A percentile compares a stretch with the other conserved stretches of the same genome.
Conservation (phyloP, 2,329 filamentous ascomycete genomes). For the Pseudocercospora fijiensis region DNA sequence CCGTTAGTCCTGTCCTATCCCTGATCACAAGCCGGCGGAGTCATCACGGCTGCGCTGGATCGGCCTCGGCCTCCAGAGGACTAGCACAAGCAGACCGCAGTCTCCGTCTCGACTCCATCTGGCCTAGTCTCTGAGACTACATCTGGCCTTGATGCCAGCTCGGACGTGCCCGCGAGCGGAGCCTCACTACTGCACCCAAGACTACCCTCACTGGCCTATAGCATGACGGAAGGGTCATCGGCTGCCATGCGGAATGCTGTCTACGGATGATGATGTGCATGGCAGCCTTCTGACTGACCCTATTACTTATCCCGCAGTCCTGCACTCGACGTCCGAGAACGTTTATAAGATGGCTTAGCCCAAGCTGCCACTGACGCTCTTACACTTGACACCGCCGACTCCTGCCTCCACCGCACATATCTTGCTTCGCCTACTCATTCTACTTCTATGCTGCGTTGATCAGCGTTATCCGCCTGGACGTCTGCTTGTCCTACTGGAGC, state of each 20-base stretch:
- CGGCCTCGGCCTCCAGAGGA: conserved; percentile 8
- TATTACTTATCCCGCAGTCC: background rate
- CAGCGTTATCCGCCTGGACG: background rate
- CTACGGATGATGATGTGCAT: conserved; percentile 15
- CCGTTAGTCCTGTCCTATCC: background rate
- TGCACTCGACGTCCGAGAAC: background rate
- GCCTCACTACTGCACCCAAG: conserved; percentile 11
- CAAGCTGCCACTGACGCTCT: background rate
- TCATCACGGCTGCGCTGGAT: conserved; percentile 11
- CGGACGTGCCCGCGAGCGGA: conserved; percentile 10
- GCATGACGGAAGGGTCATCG: conserved; percentile 1
- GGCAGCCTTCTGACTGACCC: conserved; percentile 9
- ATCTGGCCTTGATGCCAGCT: conserved; percentile 3
- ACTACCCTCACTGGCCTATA: conserved; percentile 10
- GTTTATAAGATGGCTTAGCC: conserved; percentile 8
- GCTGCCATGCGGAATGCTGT: conserved; percentile 10
- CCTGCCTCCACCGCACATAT: conserved; percentile 2
- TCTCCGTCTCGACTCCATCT: background rate
- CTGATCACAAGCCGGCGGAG: conserved; percentile 13
- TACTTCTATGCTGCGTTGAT: background rate
- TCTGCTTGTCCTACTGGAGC: background rate
- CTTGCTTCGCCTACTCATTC: background rate
- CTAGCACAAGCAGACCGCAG: conserved; percentile 20
- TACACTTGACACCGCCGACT: background rate
- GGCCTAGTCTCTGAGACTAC: background rate